Evolutionary conservation across 768 basidiomycete genomes (phyloP), one percentile per base, ranked within the genome.

Genomic region (Lentinula raphanica): DNA sequence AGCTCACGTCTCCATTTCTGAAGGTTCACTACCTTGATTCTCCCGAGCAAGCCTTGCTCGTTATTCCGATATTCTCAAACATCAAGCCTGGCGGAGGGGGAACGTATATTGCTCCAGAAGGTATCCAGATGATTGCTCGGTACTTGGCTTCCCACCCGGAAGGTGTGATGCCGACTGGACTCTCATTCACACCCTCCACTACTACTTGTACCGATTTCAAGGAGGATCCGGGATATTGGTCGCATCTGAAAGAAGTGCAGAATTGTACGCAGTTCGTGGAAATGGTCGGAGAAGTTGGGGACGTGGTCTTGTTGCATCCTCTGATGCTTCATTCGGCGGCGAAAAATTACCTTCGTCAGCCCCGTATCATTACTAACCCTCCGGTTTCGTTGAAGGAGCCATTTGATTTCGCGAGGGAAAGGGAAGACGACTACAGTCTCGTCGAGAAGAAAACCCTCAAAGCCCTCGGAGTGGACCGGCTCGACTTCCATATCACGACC

Each of bases 291-390:
- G 73, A 82, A 58, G 66, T 79, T 42, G 85, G 84, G n/a, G 85
- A 86, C 65, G 84, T 86, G 13, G 78, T 85, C 19, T 72, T 86
- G 39, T 71, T 85, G 71, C 83, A 86, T 67, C 82, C 84, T 12
- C 68, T 86, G 50, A 86, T 86, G 82, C 66, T 85, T 61, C 86
- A 86, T 63, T 80, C 83, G 12, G 84, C 84, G 11, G 81, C 82
- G 31, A 82, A 79, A 67, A 87, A 86, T 65, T 72, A 79, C 62
- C 69, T 79, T 39, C 79, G 85, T 25, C 68, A 76, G 19, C 82
- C 80, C 25, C 74, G 84, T 60, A 72, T 87, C 55, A 87, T 87
- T 65, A 85, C 84, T 44, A 87, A 87, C 62, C 85, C 85, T 54
- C 83, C 84, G 3, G 83, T 85, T 6, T 70, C 77, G 36, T 69